A percentile compares a stretch with the other conserved stretches of the same genome.
phyloP scores from a whole-genome alignment of 139 green algal species.

The Deuterostichococcus epilithicus region DNA sequence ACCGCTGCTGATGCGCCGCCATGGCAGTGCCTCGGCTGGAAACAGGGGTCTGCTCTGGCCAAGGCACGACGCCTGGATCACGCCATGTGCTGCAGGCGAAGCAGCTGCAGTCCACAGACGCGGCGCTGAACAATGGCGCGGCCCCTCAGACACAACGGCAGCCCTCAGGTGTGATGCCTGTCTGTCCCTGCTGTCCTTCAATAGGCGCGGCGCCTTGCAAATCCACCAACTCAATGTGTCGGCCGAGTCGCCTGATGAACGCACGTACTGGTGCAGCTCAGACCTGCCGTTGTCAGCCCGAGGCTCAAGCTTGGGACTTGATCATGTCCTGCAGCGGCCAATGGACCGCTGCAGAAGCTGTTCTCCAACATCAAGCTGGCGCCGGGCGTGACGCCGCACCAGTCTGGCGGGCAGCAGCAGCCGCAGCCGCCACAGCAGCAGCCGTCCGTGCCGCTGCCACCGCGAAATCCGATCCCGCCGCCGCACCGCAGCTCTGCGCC shows the following conservation, averaged over 20 bases:
- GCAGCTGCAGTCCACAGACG: background rate
- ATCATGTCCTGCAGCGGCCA: too few species aligned
- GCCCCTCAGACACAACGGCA: too few species aligned
- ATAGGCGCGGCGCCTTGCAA: too few species aligned
- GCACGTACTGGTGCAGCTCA: too few species aligned
- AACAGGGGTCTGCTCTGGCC: too few species aligned
- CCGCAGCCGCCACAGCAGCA: conserved; percentile 6
- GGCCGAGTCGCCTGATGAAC: too few species aligned
- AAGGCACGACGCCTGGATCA: background rate
- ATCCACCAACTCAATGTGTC: too few species aligned
- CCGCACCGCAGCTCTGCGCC: background rate
- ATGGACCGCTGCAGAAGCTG: conserved; percentile 28
- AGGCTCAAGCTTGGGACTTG: too few species aligned
- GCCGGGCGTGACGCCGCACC: conserved; percentile 9
- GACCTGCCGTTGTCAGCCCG: too few species aligned
- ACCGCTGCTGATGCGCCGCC: background rate
- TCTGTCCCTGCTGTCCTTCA: too few species aligned
- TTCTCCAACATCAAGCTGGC: conserved; percentile 52
- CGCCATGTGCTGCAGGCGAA: background rate
- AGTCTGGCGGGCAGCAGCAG: background rate
- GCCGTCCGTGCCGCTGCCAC: background rate
- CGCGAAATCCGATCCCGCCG: conserved; percentile 1
- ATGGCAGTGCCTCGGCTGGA: background rate
- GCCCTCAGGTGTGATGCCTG: too few species aligned
- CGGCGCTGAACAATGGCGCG: background rate